phyloP scores from a whole-genome alignment of 192 early-diverging fungal genomes.

The Dimargaris xerosporica region DNA sequence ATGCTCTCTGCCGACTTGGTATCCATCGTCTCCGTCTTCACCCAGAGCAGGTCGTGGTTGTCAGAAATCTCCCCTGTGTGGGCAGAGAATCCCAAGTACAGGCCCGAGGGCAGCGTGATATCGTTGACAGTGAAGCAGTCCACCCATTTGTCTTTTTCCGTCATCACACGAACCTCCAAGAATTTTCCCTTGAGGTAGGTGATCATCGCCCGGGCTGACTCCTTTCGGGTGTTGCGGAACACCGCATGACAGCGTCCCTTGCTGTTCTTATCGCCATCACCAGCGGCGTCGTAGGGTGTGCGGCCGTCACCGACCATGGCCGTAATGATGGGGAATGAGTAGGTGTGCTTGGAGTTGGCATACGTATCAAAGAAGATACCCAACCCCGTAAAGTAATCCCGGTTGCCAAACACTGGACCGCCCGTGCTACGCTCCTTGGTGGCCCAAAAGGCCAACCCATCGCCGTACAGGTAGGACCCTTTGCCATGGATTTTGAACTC shows the following conservation, averaged over 20 bases:
- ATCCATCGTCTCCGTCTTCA: conserved; percentile 13
- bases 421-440: conserved; percentile 47
- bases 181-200: conserved; percentile 53
- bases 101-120: conserved; percentile 55
- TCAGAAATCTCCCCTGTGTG: conserved; percentile 82
- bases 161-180: conserved; percentile 32
- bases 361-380: conserved; percentile 98
- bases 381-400: conserved; percentile 76
- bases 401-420: conserved; percentile 82
- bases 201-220: conserved; percentile 49
- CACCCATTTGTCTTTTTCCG: conserved; percentile 50
- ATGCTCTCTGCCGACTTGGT: not conserved
- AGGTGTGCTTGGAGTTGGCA: conserved; percentile 54
- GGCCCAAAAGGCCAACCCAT: conserved; percentile 95
- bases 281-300: conserved; percentile 66
- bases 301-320: conserved; percentile 88
- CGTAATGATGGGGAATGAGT: conserved; percentile 74
- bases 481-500: conserved; percentile 77
- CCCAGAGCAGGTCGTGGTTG: conserved; percentile 31
- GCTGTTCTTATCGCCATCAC: conserved; percentile 64
- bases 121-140: conserved; percentile 71
- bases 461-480: conserved; percentile 65
- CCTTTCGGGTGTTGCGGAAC: conserved; percentile 49
- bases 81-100: conserved; percentile 85
- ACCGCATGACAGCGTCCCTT: conserved; percentile 56